Evolutionary conservation across 306 rosid genomes (phyloP).

Genomic region (Oxytropis ochrocephala): DNA sequence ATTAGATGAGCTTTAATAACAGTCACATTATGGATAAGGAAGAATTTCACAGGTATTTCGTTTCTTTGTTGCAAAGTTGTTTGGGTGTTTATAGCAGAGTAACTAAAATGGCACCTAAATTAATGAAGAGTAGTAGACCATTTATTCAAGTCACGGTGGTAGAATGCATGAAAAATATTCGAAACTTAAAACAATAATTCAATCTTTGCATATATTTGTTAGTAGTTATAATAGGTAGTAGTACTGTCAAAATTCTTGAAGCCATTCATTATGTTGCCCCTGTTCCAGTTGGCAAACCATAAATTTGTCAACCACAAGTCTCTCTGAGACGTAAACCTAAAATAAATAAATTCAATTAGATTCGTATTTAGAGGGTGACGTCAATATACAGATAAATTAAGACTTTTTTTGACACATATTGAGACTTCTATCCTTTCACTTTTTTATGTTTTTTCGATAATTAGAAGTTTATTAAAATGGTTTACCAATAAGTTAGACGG

Average conservation of each 20-base stretch:
- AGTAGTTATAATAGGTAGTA: neutral
- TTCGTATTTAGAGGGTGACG: no score
- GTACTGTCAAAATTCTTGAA: neutral
- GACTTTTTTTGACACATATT: no score
- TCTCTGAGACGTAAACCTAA: neutral
- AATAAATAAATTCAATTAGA: no score
- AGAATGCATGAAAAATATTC: conserved; percentile 17
- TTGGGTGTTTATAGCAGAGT: conserved; percentile 12
- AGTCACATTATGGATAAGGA: conserved; percentile 33
- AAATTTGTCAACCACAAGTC: neutral
- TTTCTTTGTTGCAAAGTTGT: conserved; percentile 31
- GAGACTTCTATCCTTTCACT: no score
- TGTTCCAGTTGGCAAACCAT: neutral
- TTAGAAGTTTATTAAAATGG: no score
- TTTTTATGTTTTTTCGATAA: no score
- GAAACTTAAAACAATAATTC: neutral
- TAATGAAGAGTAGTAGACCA: neutral
- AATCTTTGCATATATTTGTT: neutral
- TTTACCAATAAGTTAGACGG: no score
- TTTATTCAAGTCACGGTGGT: conserved; percentile 19
- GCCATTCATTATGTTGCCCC: neutral
- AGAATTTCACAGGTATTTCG: conserved; percentile 32
- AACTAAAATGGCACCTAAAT: conserved; percentile 21
- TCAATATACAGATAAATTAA: no score
- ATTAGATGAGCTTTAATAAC: conserved; percentile 42